These are phyloP conservation scores for Linum usitatissimum DNA, from an alignment of 345 rosid species.

Conservation along the genomic window DNA sequence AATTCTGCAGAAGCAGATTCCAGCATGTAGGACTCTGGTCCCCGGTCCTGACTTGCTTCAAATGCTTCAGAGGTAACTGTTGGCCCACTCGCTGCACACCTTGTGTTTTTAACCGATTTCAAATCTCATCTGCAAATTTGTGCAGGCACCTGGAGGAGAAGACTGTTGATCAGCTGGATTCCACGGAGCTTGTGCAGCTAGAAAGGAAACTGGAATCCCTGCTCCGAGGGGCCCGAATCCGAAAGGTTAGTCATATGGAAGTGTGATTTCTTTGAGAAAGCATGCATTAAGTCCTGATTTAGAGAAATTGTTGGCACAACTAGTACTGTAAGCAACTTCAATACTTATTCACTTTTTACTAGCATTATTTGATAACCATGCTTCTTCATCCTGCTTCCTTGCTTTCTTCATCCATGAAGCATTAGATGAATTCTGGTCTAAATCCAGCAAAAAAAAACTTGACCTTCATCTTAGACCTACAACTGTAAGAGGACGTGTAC, in stretches of 20 bases:
- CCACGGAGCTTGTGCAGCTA: not conserved
- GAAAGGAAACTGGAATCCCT: not conserved
- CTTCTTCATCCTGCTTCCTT: no score
- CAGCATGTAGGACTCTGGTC: not conserved
- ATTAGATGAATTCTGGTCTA: no score
- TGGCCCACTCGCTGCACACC: not conserved
- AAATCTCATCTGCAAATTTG: not conserved
- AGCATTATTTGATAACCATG: no score
- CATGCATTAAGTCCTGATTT: not conserved
- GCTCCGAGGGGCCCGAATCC: not conserved
- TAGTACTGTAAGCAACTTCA: no score
- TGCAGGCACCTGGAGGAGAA: not conserved
- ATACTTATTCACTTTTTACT: no score
- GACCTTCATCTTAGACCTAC: no score
- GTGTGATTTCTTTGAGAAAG: not conserved
- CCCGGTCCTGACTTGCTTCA: slow-evolving; percentile 5
- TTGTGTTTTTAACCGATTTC: not conserved
- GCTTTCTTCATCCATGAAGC: no score
- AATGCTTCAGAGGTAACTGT: slow-evolving; percentile 14
- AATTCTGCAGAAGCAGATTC: not conserved
- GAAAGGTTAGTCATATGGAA: not conserved
- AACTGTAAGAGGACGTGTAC: no score
- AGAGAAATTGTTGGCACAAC: no score
- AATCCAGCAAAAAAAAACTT: no score
- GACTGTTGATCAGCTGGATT: not conserved